Percentiles rank a stretch among this genome's conserved stretches.
Evolutionary conservation across 805 yeast species (phyloP).

Genomic region (Suhomyces pyralidae): DNA sequence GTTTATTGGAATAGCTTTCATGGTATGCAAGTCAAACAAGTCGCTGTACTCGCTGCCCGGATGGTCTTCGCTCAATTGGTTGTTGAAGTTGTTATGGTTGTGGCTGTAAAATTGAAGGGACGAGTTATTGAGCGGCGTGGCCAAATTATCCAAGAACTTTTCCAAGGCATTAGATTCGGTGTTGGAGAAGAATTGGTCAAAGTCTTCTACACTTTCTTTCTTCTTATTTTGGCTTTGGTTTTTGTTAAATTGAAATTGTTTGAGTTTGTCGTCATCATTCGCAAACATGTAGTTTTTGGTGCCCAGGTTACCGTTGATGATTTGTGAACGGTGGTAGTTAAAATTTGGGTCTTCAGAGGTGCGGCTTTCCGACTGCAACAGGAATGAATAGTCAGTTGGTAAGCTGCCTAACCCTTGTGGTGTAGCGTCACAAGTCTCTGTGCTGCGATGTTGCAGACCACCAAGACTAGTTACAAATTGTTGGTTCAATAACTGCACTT

Average conservation of each 20-base stretch:
- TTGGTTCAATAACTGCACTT: constrained; percentile 32
- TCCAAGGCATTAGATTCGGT: constrained; percentile 40
- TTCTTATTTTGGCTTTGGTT: background rate
- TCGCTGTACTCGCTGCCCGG: constrained; percentile 9
- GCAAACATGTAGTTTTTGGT: constrained; percentile 3
- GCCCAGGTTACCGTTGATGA: background rate
- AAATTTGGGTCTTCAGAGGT: background rate
- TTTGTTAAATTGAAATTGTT: background rate
- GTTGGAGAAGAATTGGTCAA: constrained; percentile 35
- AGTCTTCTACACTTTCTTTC: constrained; percentile 19
- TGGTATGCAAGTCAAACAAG: constrained; percentile 30
- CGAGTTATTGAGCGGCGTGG: constrained; percentile 18
- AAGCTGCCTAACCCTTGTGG: constrained; percentile 1
- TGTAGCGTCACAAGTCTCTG: background rate
- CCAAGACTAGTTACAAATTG: constrained; percentile 12
- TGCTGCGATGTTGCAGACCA: background rate
- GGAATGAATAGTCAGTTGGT: constrained; percentile 4
- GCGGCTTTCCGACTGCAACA: background rate
- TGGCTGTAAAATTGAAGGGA: constrained; percentile 30
- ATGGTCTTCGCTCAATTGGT: background rate
- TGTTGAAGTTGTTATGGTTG: background rate
- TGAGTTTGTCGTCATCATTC: background rate
- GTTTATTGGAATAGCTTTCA: constrained; percentile 17
- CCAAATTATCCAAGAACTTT: constrained; percentile 40
- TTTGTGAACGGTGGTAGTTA: constrained; percentile 6